Evolutionary conservation across 805 yeast species (phyloP).

Genomic region (Yarrowia sp.): DNA sequence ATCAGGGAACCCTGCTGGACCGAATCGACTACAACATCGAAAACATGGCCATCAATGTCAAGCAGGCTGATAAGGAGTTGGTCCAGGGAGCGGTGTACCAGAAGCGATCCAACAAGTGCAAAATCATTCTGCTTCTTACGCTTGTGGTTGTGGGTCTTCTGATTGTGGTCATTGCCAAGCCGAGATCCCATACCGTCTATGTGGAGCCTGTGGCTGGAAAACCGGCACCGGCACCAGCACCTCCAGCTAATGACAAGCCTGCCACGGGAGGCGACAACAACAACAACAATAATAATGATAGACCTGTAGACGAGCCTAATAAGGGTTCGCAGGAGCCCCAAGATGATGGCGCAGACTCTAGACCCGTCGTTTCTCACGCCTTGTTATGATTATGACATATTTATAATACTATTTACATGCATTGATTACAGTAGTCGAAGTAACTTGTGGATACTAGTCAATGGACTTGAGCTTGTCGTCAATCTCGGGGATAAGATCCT

Average conservation of each 20-base stretch:
- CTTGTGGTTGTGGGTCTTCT: constrained; percentile 69
- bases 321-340: background rate
- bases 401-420: constrained; percentile 24
- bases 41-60: constrained; percentile 70
- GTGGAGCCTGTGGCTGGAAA: constrained; percentile 2
- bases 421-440: background rate
- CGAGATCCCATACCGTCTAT: constrained; percentile 30
- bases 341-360: background rate
- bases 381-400: constrained; percentile 20
- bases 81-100: constrained; percentile 76
- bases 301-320: constrained; percentile 18
- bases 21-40: constrained; percentile 89
- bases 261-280: background rate
- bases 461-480: constrained; percentile 10
- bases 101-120: constrained; percentile 85
- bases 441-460: background rate
- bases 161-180: constrained; percentile 63
- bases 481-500: background rate
- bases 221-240: background rate
- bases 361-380: constrained; percentile 22
- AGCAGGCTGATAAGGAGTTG: constrained; percentile 74
- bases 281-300: constrained; percentile 1
- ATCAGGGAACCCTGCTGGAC: constrained; percentile 92
- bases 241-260: background rate
- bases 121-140: constrained; percentile 68